Evolutionary conservation across 441 rosid genomes (phyloP).

Genomic region (Erodium chrysanthum): DNA sequence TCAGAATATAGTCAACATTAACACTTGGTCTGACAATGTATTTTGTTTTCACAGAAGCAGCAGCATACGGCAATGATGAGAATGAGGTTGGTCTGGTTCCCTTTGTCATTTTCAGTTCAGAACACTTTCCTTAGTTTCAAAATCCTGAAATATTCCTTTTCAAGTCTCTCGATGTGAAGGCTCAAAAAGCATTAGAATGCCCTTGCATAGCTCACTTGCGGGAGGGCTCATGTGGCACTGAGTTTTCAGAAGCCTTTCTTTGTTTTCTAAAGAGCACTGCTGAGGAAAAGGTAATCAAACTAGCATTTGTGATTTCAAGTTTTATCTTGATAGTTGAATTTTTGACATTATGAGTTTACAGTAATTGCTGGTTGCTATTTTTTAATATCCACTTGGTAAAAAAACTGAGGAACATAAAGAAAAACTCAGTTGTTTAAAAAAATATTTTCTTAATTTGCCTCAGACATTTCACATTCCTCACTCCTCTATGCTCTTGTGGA

Average conservation of each 20-base stretch:
- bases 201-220: conserved; percentile 86
- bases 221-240: conserved; percentile 56
- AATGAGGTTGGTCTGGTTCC: conserved; percentile 39
- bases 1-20: not conserved
- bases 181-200: conserved; percentile 73
- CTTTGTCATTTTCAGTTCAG: conserved; percentile 8
- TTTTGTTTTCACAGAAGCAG: conserved; percentile 55
- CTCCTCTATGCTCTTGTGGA: not conserved
- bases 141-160: conserved; percentile 22
- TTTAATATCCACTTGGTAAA: not conserved
- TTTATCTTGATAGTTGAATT: not conserved
- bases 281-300: conserved; percentile 56
- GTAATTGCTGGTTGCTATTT: not conserved
- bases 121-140: not conserved
- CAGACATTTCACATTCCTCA: not conserved
- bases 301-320: not conserved
- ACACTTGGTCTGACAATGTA: not conserved
- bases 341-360: not conserved
- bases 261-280: conserved; percentile 79
- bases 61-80: conserved; percentile 54
- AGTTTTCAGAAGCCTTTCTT: conserved; percentile 72
- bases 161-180: conserved; percentile 66
- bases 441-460: not conserved
- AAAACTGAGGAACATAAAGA: not conserved
- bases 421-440: not conserved